phyloP scores from a whole-genome alignment of 202 grass and related monocot species.

The Brachypodium distachyon region DNA sequence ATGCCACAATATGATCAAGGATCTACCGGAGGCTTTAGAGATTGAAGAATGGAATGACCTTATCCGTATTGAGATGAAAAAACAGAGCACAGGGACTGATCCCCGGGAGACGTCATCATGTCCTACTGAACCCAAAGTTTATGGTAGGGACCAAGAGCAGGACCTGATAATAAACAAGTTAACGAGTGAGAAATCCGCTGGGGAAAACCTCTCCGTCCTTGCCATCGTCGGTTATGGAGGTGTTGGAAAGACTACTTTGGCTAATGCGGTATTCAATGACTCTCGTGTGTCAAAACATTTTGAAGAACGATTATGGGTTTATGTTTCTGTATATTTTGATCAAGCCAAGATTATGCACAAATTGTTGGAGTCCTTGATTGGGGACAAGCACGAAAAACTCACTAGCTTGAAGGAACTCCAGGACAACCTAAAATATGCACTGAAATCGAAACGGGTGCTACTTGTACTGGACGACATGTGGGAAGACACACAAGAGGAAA shows the following conservation, averaged over 20 bases:
- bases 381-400: neutral
- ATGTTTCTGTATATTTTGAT: slow-evolving; percentile 8
- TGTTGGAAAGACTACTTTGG: slow-evolving; percentile 36
- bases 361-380: neutral
- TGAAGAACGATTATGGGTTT: slow-evolving; percentile 12
- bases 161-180: slow-evolving; percentile 9
- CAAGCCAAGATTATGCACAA: neutral
- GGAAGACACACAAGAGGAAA: neutral
- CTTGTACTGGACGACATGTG: slow-evolving; percentile 30
- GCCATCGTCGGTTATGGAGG: slow-evolving; percentile 6
- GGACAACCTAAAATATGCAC: neutral
- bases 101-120: neutral
- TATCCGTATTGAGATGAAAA: neutral
- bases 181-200: neutral
- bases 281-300: neutral
- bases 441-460: slow-evolving; percentile 15
- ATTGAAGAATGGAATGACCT: neutral
- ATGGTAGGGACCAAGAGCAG: slow-evolving; percentile 14
- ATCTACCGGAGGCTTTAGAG: neutral
- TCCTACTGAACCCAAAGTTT: slow-evolving; percentile 8
- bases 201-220: neutral
- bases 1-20: neutral
- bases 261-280: slow-evolving; percentile 5
- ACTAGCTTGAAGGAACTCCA: neutral
- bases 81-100: neutral